Base-by-base conservation (phyloP, 2,329 filamentous ascomycete genomes). In the Fusarium sp. region DNA sequence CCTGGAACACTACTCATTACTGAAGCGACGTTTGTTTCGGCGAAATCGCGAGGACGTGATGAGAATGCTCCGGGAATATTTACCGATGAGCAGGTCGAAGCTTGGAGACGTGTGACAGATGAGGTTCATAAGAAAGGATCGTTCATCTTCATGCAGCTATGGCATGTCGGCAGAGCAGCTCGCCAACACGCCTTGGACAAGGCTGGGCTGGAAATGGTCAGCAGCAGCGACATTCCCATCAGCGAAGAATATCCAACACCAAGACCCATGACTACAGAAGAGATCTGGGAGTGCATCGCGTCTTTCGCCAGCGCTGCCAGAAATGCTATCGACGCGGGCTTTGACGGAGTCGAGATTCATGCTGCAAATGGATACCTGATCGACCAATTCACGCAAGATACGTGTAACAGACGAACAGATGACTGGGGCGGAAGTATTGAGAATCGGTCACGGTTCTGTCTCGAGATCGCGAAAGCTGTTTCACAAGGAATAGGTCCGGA, bases 401-500 rank as follows among this genome's bases (percentile, higher is more conserved):
- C 50, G 2, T 68, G 65, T 18, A 90, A 90, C 75, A 80, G 81
- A 47, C 82, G 88, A 14, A 87, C 83, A 3, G 88, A 90, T 73
- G 73, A 80, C 47, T 90, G 89, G 76, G 88, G 88, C 7, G 87
- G 88, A 5, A 83, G 79, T 41, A 81, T 89, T 38, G 84, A 87
- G 70, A 89, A 88, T 56, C 81, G 87, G 8, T 68, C 65, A 5
- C 27, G 36, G 0, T 80, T 89, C 45, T 79, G 84, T 25, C 49
- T 86, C 12, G 87, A 89, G 53, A 81, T 89, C 20, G 79, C 85
- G 3, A 78, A 82, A 42, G 80, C 81, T 13, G 74, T 86, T 1
- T 77, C 79, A 2, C 76, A 76, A 0, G 83, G 81, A 0, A 77
- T 87, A 11, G 90, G 89, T 5, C 78, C 85, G 0, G 85, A 90